A percentile compares a stretch with the other conserved stretches of the same genome.
phyloP scores from a whole-genome alignment of 2,329 filamentous ascomycete species.

The Didymella arachidicola region DNA sequence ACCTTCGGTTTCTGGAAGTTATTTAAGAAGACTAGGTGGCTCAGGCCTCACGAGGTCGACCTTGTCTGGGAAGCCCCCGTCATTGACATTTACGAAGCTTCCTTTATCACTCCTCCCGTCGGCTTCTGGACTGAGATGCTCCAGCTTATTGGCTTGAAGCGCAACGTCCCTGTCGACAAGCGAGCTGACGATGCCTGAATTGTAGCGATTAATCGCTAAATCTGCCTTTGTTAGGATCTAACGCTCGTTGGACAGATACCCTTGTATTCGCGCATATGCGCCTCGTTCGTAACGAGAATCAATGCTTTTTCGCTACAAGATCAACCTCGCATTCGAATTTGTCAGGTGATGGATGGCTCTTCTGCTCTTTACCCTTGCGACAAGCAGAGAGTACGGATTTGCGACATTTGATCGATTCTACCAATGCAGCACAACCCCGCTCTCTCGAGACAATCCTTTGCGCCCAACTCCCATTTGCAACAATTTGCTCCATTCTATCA shows the following conservation, averaged over 20 bases:
- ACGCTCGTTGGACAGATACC: conserved; percentile 26
- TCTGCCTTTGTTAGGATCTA: conserved; percentile 15
- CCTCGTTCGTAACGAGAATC: conserved; percentile 26
- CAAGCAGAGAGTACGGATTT: conserved; percentile 24
- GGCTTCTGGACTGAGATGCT: conserved; percentile 49
- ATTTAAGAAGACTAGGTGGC: conserved; percentile 63
- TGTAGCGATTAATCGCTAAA: not conserved
- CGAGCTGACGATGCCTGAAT: conserved; percentile 30
- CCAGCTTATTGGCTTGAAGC: conserved; percentile 45
- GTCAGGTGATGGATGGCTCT: conserved; percentile 18
- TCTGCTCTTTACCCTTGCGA: conserved; percentile 27
- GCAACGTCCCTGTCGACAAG: conserved; percentile 42
- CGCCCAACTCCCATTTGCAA: conserved; percentile 4
- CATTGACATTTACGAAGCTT: conserved; percentile 50
- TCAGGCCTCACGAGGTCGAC: conserved; percentile 60
- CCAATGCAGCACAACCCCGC: not conserved
- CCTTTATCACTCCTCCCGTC: conserved; percentile 53
- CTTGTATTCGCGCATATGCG: conserved; percentile 17
- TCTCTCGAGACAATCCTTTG: not conserved
- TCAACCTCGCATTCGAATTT: conserved; percentile 1
- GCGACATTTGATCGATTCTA: not conserved
- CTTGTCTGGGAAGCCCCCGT: conserved; percentile 53
- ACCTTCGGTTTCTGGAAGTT: conserved; percentile 70
- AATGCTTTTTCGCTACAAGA: conserved; percentile 30
- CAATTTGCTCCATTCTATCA: not conserved